Base-by-base conservation (phyloP, 2,329 filamentous ascomycete species). In the Tolypocladium sp. region DNA sequence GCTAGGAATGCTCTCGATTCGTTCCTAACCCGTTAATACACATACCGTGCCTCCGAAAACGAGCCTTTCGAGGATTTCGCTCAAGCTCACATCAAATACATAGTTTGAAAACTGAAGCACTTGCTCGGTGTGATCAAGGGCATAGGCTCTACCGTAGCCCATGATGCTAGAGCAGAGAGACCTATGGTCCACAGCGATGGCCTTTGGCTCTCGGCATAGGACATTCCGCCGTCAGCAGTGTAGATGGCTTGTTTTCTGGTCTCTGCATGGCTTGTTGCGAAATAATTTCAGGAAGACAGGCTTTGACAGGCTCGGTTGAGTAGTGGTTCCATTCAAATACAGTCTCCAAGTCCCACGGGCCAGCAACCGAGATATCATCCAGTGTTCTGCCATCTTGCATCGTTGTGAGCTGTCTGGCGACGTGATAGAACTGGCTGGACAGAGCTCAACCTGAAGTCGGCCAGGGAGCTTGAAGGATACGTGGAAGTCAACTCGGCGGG, bases 41-140 rank as follows among this genome's bases (percentile, higher is more conserved):
- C 66, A 68, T 17, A 68, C 58, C 1, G 61, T 62, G 2, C 62
- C 67, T 1, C 65, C 67, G 2, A 58, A 54, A 8, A 63, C 41
- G 17, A 68, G 63, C 0, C 64, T 57, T 1, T 61, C 63, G 33
- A 67, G 37, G 15, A 68, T 63, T 33, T 68, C 65, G 2, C 55
- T 54, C 12, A 83, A 67, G 46, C 74, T 76, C 1, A 75, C 74
- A 59, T 84, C 80, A 53, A 82, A 82, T 1, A 76, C 77, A 62
- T 78, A 80, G 8, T 75, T 75, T 4, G 78, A 77, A 59, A 80
- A 80, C 58, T 82, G 79, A 54, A 84, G 51, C 40, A 42, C 40
- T 42, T 15, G 40, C 17, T 42, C 40, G 20, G 17, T 4, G 5
- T 20, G 20, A 6, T 20, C 17, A 42, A 42, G 17, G n/a, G 40